phyloP scores from a whole-genome alignment of 257 asterid genomes.

The Solanum stenotomum region DNA sequence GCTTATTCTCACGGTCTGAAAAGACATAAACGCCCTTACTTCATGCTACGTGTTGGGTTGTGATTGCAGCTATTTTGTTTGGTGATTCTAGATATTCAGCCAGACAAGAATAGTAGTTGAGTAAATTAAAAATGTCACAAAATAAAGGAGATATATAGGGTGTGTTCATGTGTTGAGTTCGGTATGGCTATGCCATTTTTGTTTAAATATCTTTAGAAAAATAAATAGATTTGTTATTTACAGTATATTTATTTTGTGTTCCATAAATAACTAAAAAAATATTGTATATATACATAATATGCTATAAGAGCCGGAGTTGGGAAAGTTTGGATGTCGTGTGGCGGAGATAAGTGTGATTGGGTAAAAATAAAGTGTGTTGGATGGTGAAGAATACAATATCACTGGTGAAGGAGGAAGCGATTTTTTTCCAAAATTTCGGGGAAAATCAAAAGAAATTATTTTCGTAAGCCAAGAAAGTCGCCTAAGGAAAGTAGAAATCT shows the following conservation, averaged over 20 bases:
- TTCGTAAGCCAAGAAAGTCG: not conserved
- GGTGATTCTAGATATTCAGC: not conserved
- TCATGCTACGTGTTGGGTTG: not conserved
- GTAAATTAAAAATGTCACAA: not conserved
- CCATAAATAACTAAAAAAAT: not conserved
- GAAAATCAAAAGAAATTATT: not conserved
- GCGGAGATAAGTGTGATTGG: not conserved
- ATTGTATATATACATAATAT: not conserved
- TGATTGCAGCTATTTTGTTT: not conserved
- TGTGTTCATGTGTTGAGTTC: not conserved
- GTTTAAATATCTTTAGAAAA: too few relatives aligned
- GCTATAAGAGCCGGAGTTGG: not conserved
- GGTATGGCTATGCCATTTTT: not conserved
- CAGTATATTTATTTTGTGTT: not conserved
- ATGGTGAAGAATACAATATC: not conserved
- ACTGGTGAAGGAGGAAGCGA: too few relatives aligned
- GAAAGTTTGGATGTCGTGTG: not conserved
- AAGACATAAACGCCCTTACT: not conserved
- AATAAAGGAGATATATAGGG: not conserved
- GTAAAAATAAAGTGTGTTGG: not conserved
- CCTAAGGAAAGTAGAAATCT: not conserved
- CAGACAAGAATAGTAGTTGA: not conserved
- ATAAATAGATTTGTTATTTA: not conserved
- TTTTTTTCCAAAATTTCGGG: too few relatives aligned
- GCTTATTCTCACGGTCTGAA: not conserved